Conservation (phyloP, 1,284 basidiomycete genomes). For the Chalciporus sp. region DNA sequence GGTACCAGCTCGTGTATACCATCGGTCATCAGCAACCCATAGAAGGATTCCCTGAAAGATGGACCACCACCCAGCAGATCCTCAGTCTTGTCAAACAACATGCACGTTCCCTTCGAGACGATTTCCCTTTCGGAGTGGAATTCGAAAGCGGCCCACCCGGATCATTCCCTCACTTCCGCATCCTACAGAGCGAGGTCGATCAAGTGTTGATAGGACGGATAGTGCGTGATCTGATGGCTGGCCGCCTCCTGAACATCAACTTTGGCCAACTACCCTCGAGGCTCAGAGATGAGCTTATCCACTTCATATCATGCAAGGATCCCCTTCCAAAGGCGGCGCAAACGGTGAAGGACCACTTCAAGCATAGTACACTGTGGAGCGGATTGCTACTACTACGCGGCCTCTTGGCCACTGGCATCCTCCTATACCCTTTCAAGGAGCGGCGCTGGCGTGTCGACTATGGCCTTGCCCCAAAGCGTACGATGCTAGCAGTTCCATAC, state of each 20-base stretch:
- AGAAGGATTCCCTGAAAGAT: constrained; percentile 46
- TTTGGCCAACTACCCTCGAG: constrained; percentile 21
- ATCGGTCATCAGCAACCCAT: constrained; percentile 24
- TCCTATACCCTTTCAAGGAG: constrained; percentile 43
- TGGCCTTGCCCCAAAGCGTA: constrained; percentile 46
- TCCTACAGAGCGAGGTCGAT: constrained; percentile 28
- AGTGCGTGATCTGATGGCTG: constrained; percentile 28
- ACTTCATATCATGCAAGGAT: constrained; percentile 18
- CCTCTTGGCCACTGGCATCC: constrained; percentile 43
- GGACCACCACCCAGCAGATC: constrained; percentile 44
- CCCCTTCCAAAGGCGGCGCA: not conserved
- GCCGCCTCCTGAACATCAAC: constrained; percentile 15
- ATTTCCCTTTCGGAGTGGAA: constrained; percentile 23
- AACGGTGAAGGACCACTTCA: constrained; percentile 16
- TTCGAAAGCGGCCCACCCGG: not conserved
- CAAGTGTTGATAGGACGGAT: constrained; percentile 17
- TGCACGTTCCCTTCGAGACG: not conserved
- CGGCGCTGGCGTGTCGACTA: constrained; percentile 56
- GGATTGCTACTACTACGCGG: constrained; percentile 47
- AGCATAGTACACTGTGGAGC: constrained; percentile 30
- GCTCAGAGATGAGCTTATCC: constrained; percentile 17
- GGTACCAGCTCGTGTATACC: constrained; percentile 44
- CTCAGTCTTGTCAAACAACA: constrained; percentile 26
- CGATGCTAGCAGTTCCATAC: constrained; percentile 50
- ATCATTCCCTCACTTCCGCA: constrained; percentile 34